Conservation (phyloP, 768 basidiomycete species). For the Russula earlei region DNA sequence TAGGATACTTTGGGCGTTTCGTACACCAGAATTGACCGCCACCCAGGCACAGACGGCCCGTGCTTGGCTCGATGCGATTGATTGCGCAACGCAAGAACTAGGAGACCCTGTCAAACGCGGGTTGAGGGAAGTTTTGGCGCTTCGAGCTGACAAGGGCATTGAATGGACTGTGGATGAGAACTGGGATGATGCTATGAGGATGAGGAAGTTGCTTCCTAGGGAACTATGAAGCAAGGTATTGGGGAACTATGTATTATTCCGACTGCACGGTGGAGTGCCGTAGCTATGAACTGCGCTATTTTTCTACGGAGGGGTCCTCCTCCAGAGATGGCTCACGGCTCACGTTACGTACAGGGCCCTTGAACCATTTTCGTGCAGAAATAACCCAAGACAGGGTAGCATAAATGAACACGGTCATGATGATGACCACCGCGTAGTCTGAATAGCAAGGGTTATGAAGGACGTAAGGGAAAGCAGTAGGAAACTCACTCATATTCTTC, state of each 20-base stretch:
- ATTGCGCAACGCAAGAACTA: constrained; percentile 34
- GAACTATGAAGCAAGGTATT: constrained; percentile 22
- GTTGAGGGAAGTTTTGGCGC: constrained; percentile 33
- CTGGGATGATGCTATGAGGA: constrained; percentile 43
- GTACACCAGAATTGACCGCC: constrained; percentile 37
- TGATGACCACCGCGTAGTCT: constrained; percentile 66
- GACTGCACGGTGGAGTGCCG: background rate
- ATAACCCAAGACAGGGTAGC: constrained; percentile 54
- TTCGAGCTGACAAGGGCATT: constrained; percentile 43
- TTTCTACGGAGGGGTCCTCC: background rate
- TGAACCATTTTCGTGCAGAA: constrained; percentile 65
- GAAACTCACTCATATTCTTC: constrained; percentile 17
- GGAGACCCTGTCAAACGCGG: constrained; percentile 24
- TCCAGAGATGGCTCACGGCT: background rate
- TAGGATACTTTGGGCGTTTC: constrained; percentile 51
- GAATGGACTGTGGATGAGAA: constrained; percentile 44
- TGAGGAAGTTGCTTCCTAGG: constrained; percentile 28
- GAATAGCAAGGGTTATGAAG: constrained; percentile 3
- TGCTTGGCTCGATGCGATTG: constrained; percentile 46
- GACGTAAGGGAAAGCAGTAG: background rate
- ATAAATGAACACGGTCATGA: constrained; percentile 56
- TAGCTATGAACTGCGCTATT: background rate
- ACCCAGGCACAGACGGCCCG: constrained; percentile 41
- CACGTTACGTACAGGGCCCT: constrained; percentile 47
- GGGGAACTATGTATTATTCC: background rate